Percentiles rank a stretch among this genome's conserved stretches.
These are phyloP conservation scores for Alternaria sp. DNA, from an alignment of 2,329 filamentous ascomycete genomes.

Conservation along the genomic window DNA sequence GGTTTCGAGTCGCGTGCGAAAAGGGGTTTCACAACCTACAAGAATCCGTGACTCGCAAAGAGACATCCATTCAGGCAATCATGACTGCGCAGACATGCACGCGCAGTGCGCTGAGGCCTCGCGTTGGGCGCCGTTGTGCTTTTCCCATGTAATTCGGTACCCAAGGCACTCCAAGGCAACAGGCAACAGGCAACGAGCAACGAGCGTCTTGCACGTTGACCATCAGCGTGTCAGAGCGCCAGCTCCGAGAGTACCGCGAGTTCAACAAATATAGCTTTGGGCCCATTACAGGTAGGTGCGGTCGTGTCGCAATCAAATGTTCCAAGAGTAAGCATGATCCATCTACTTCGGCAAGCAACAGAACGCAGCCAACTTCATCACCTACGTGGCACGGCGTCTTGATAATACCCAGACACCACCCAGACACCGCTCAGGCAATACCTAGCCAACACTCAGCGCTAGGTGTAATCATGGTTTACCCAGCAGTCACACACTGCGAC, in stretches of 20 bases:
- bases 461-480: background rate
- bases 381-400: background rate
- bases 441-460: background rate
- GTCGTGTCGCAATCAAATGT: slow-evolving; percentile 1
- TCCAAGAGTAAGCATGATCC: slow-evolving; percentile 1
- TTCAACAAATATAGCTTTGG: slow-evolving; percentile 8
- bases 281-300: background rate
- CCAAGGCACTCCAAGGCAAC: slow-evolving; percentile 1
- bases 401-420: background rate
- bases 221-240: background rate
- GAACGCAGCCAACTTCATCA: background rate
- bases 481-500: background rate
- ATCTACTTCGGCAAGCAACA: background rate
- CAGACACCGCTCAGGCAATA: background rate
- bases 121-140: slow-evolving; percentile 10
- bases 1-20: slow-evolving; percentile 4
- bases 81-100: slow-evolving; percentile 1
- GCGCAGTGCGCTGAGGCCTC: background rate
- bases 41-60: slow-evolving; percentile 2
- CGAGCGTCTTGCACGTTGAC: background rate
- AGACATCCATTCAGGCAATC: background rate
- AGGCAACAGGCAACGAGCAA: slow-evolving; percentile 5
- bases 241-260: slow-evolving; percentile 1
- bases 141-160: background rate
- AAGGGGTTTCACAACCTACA: slow-evolving; percentile 1